A percentile compares a stretch with the other conserved stretches of the same genome.
Conservation (phyloP, 75 land plant species). For the Larix kaempferi region DNA sequence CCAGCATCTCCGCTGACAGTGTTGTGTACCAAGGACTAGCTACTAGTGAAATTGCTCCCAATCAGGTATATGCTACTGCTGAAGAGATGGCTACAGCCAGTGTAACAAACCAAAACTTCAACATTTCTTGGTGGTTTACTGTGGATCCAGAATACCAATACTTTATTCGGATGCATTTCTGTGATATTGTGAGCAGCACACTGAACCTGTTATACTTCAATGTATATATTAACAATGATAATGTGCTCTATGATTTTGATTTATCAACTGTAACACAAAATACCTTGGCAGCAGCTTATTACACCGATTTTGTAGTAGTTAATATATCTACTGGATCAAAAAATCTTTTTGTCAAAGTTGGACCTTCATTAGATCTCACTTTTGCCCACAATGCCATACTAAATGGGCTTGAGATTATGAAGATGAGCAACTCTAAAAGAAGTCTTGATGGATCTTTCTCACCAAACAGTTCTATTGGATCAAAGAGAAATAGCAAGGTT, state of each 20-base stretch:
- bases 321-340: slow-evolving; percentile 1
- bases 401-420: slow-evolving; percentile 90
- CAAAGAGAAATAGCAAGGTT: slow-evolving; percentile 20
- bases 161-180: slow-evolving; percentile 75
- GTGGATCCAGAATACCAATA: slow-evolving; percentile 65
- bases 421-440: slow-evolving; percentile 49
- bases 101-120: slow-evolving; percentile 65
- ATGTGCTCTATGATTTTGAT: slow-evolving; percentile 53
- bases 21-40: slow-evolving; percentile 23
- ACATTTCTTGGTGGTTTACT: slow-evolving; percentile 66
- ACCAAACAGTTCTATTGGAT: slow-evolving; percentile 7
- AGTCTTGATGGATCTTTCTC: slow-evolving; percentile 17
- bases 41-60: slow-evolving; percentile 59
- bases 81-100: slow-evolving; percentile 49
- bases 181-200: slow-evolving; percentile 62
- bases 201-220: slow-evolving; percentile 63
- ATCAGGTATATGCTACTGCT: slow-evolving; percentile 62
- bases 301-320: slow-evolving; percentile 42
- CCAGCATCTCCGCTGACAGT: slow-evolving; percentile 11
- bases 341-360: slow-evolving; percentile 15
- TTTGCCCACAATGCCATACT: slow-evolving; percentile 63
- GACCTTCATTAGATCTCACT: slow-evolving; percentile 57
- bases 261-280: slow-evolving; percentile 22
- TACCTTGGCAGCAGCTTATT: slow-evolving; percentile 35
- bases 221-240: slow-evolving; percentile 58